Evolutionary conservation across 2,329 filamentous ascomycete genomes (phyloP).

Genomic region (Zymoseptoria crescenta): DNA sequence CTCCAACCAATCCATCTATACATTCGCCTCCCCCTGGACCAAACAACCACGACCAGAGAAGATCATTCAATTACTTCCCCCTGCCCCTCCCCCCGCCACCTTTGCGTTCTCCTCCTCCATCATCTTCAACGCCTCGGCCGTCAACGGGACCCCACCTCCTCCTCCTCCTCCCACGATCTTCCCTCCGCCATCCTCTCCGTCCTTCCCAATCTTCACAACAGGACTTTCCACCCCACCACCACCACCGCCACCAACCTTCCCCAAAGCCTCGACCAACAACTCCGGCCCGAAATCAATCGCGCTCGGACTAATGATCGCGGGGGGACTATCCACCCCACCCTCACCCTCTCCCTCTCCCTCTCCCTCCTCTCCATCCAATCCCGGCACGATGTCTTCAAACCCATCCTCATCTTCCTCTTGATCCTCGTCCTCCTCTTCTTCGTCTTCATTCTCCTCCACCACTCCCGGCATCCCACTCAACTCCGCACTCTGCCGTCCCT

Average conservation of each 20-base stretch:
- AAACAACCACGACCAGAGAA: too few relatives aligned
- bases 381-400: constrained; percentile 1
- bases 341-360: background rate
- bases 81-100: constrained; percentile 8
- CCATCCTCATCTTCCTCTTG: constrained; percentile 22
- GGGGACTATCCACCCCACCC: constrained; percentile 1
- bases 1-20: too few relatives aligned
- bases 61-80: constrained; percentile 1
- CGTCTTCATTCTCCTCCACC: constrained; percentile 27
- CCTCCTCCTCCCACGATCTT: background rate
- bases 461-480: constrained; percentile 50
- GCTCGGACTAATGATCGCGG: constrained; percentile 11
- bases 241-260: background rate
- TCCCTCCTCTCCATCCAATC: background rate
- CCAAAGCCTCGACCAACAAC: background rate
- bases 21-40: too few relatives aligned
- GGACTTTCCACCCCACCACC: constrained; percentile 10
- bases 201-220: constrained; percentile 8
- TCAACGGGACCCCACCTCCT: constrained; percentile 18
- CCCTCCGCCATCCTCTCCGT: background rate
- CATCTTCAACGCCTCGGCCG: constrained; percentile 26
- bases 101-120: constrained; percentile 21
- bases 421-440: constrained; percentile 22
- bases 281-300: background rate
- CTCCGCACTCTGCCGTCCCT: constrained; percentile 64